Evolutionary conservation across 306 rosid genomes (phyloP).

Genomic region (Begonia loranthoides): DNA sequence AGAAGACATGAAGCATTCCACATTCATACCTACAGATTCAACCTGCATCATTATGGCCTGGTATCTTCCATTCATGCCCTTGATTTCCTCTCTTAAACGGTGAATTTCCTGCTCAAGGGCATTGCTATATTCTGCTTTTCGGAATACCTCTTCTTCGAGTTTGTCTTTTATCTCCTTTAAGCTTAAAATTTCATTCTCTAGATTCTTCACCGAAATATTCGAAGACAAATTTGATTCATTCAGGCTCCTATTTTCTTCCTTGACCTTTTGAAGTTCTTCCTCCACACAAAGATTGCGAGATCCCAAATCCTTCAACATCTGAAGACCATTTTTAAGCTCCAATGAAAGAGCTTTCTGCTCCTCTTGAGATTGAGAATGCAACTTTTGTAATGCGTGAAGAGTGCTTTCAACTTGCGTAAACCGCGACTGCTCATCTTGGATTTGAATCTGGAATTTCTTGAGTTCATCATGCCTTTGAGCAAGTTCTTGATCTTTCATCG

Average conservation of each 20-base stretch:
- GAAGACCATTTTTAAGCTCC: conserved; percentile 79
- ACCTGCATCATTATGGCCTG: conserved; percentile 57
- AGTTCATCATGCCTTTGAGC: conserved; percentile 51
- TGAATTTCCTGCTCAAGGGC: conserved; percentile 44
- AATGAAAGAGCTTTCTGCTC: conserved; percentile 71
- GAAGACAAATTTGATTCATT: too few relatives aligned
- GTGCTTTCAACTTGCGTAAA: conserved; percentile 72
- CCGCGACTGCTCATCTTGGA: conserved; percentile 64
- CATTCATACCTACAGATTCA: conserved; percentile 55
- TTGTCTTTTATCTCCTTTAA: conserved; percentile 81
- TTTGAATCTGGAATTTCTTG: conserved; percentile 51
- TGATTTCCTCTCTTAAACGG: conserved; percentile 58
- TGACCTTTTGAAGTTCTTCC: conserved; percentile 50
- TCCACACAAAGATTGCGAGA: conserved; percentile 49
- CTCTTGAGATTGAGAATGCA: conserved; percentile 67
- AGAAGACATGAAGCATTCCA: conserved; percentile 40
- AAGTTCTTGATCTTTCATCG: conserved; percentile 64
- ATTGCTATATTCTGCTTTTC: conserved; percentile 55
- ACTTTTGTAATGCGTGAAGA: conserved; percentile 53
- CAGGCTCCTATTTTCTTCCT: conserved; percentile 62
- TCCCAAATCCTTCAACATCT: conserved; percentile 62
- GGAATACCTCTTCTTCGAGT: conserved; percentile 51
- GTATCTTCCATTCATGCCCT: conserved; percentile 44
- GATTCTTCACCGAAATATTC: conserved; percentile 11
- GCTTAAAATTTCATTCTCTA: conserved; percentile 55